Conservation (phyloP, 352 stramenopile species). For the Phytophthora boehmeriae region DNA sequence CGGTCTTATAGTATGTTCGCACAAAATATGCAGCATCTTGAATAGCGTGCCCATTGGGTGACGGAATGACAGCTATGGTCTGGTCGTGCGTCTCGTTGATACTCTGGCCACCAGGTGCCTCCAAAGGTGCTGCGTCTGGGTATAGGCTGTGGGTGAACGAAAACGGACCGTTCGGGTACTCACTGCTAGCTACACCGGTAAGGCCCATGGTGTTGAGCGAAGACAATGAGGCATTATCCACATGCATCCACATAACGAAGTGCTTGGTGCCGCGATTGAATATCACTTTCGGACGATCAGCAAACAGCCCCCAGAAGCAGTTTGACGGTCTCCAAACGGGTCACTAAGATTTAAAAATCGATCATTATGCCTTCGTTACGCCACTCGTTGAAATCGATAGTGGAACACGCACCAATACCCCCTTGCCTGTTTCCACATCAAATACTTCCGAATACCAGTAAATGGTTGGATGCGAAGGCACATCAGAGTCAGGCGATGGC, state of each 20-base stretch:
- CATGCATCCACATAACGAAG: constrained; percentile 98
- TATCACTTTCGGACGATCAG: constrained; percentile 92
- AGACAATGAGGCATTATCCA: constrained; percentile 80
- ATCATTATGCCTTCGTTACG: constrained; percentile 95
- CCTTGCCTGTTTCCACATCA: constrained; percentile 43
- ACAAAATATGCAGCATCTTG: constrained; percentile 82
- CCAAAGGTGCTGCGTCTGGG: constrained; percentile 83
- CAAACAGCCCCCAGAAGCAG: constrained; percentile 45
- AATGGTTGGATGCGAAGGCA: constrained; percentile 25
- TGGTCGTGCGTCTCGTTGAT: constrained; percentile 96
- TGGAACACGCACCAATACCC: constrained; percentile 93
- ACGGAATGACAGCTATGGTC: constrained; percentile 69
- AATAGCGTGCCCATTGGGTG: background rate
- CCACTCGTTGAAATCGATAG: constrained; percentile 91
- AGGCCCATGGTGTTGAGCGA: constrained; percentile 83
- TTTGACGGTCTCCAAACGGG: constrained; percentile 57
- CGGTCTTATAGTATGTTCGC: constrained; percentile 95
- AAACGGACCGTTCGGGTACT: constrained; percentile 94
- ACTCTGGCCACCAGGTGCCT: constrained; percentile 70
- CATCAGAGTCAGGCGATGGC: constrained; percentile 11
- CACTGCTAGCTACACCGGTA: constrained; percentile 87
- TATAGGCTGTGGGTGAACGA: constrained; percentile 92
- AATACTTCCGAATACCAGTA: constrained; percentile 86
- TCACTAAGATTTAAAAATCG: constrained; percentile 95
- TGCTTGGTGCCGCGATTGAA: constrained; percentile 86